Base-by-base conservation (phyloP, 306 rosid genomes). In the Alnus glutinosa region DNA sequence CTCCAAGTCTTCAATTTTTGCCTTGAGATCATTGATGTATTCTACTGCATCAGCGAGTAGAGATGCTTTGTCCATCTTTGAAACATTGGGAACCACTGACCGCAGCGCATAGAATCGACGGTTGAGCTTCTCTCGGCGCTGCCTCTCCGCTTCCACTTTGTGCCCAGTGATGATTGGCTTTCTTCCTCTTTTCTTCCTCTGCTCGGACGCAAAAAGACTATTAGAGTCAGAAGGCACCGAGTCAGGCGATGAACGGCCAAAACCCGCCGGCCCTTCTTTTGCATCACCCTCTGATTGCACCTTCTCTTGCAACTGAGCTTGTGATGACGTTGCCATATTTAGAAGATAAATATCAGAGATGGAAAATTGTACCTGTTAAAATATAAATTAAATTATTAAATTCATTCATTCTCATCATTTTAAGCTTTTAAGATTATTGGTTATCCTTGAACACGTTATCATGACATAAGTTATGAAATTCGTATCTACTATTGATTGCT, bases 51-150 rank as follows among this genome's bases (percentile, higher is more conserved):
- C 96, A 0, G 90, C 81, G 0, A 91, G 88, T 7, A 91, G 50
- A 14, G 96, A 91, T 2, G 92, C 93, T 50, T 91, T 91, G 87
- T 91, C 96, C 96, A 91, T 89, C 75, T 83, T 91, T 0, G 96
- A 91, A 3, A 91, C 90, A 46, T 89, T 86, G 0, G 96, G 96
- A 9, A 91, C 96, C 0, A 72, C 93, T 0, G 96, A 83, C 5
- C 96, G 86, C 5, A 91, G 92, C 9, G 90, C 87, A 44, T 91
- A 91, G 86, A 91, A 91, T 13, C 96, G 77, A 19, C 83, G 85
- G 66, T 91, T 91, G 2, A 87, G 86, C 75, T 81, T 84, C 77
- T 85, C 86, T 9, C 93, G 74, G 4, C 91, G 75, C 23, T 88
- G 92, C 64, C 93, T 80, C 83, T 91, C 93, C 0, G 93, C 93